Conservation (phyloP, 306 rosid species). For the Cicer yamashitae region DNA sequence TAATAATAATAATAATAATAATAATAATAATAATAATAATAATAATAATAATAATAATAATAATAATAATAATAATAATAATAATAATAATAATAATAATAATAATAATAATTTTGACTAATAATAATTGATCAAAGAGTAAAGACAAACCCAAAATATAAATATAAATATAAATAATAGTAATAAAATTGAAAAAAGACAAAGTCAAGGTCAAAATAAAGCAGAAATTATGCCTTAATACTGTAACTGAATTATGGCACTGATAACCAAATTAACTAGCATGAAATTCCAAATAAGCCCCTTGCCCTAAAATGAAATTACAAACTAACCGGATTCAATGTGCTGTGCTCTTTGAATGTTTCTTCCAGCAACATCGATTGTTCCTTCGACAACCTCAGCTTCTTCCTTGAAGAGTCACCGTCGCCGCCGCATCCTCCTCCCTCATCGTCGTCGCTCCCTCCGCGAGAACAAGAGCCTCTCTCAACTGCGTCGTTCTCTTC, state of each 20-base stretch:
- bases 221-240: background rate
- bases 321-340: slow-evolving; percentile 82
- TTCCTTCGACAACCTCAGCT: slow-evolving; percentile 85
- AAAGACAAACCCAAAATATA: slow-evolving; percentile 4
- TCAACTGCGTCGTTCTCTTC: slow-evolving; percentile 68
- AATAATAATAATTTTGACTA: no score
- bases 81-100: no score
- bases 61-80: background rate
- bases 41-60: background rate
- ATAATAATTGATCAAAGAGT: no score
- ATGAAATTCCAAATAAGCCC: background rate
- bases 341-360: slow-evolving; percentile 83
- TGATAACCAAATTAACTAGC: background rate
- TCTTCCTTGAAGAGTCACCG: slow-evolving; percentile 69
- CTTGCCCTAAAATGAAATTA: background rate
- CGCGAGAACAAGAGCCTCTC: slow-evolving; percentile 70
- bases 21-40: background rate
- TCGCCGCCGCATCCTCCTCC: slow-evolving; percentile 58
- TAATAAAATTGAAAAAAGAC: background rate
- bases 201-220: background rate
- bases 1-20: no score
- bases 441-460: slow-evolving; percentile 67
- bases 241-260: background rate
- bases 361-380: slow-evolving; percentile 83
- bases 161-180: background rate